phyloP scores from a whole-genome alignment of 768 basidiomycete genomes.

The Calocybe cyanea region DNA sequence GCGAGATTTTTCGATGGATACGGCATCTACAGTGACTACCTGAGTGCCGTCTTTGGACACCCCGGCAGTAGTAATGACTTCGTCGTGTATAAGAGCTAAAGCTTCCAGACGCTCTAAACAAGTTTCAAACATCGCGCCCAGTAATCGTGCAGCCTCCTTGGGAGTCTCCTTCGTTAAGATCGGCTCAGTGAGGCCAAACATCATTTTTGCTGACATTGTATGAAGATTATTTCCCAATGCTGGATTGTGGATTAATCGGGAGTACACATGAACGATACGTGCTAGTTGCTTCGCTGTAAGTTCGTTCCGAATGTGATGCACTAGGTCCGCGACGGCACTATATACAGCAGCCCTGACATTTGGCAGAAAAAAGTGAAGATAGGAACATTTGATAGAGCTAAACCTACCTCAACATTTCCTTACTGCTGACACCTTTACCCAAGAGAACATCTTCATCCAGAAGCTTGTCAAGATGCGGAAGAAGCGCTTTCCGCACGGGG shows the following conservation, averaged over 20 bases:
- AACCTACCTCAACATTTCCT: slow-evolving; percentile 74
- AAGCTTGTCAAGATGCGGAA: slow-evolving; percentile 83
- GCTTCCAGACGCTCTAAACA: slow-evolving; percentile 84
- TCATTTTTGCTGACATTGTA: slow-evolving; percentile 88
- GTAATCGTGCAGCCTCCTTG: slow-evolving; percentile 62
- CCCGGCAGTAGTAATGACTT: slow-evolving; percentile 45
- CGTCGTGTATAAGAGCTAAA: slow-evolving; percentile 61
- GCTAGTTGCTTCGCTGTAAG: slow-evolving; percentile 73
- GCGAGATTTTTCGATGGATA: slow-evolving; percentile 79
- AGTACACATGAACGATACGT: slow-evolving; percentile 79
- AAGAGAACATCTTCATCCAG: slow-evolving; percentile 88
- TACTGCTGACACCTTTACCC: slow-evolving; percentile 77
- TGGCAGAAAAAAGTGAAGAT: slow-evolving; percentile 13
- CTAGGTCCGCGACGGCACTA: slow-evolving; percentile 86
- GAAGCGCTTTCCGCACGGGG: slow-evolving; percentile 70
- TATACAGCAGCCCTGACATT: slow-evolving; percentile 72
- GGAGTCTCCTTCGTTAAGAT: slow-evolving; percentile 73
- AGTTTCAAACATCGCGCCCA: slow-evolving; percentile 75
- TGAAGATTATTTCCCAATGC: slow-evolving; percentile 78
- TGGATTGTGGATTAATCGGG: slow-evolving; percentile 85
- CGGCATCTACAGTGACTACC: slow-evolving; percentile 43
- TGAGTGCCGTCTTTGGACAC: slow-evolving; percentile 44
- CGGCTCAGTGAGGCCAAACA: slow-evolving; percentile 84
- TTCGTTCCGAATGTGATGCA: slow-evolving; percentile 86
- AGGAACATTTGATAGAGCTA: not conserved